Base-by-base conservation (phyloP, 2,329 filamentous ascomycete genomes). In the Hymenoscyphus fructigenus region DNA sequence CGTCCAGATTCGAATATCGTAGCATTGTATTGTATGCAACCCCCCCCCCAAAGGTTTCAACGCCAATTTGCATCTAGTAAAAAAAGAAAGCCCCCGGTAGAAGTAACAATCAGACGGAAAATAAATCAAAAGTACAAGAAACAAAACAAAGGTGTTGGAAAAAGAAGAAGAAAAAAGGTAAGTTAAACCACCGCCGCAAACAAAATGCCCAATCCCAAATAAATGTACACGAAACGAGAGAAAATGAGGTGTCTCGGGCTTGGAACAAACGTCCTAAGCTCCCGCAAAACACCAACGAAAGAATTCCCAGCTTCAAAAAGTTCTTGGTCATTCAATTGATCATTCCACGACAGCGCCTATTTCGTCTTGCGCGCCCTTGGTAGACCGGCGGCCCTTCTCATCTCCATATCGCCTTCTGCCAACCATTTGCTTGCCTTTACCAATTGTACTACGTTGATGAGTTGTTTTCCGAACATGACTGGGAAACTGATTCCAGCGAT, bases 381-480 rank as follows among this genome's bases (percentile, higher is more conserved):
- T 32, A 88, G 75, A 3, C 86, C 87, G 66, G 77, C 78, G 28
- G 79, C 81, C 70, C 77, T 85, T 73, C 92, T 85, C 67, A 84
- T 82, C 72, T 86, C 83, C 41, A 90, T 78, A 73, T 99, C 95
- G n/a, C 93, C 93, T 79, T 98, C 93, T 0, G 92, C 95, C 47
- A 99, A 83, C 89, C 92, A 96, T 75, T 88, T 88, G 79, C 92
- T 93, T 6, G 95, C 95, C 79, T 97, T 96, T 75, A 96, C 86
- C 72, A 99, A 85, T 82, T 99, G 95, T 58, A 98, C 85, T 60
- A 97, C 84, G 74, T 99, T 99, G 83, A 98, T 92, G 74, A 91
- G 84, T 77, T 99, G 95, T 85, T 99, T 99, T 71, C 88, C 84
- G 28, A 87, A 81, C 93, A 98, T 98, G 76, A 97, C 83, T 14